phyloP scores from a whole-genome alignment of 257 asterid species.

The Ligustrum vulgare region DNA sequence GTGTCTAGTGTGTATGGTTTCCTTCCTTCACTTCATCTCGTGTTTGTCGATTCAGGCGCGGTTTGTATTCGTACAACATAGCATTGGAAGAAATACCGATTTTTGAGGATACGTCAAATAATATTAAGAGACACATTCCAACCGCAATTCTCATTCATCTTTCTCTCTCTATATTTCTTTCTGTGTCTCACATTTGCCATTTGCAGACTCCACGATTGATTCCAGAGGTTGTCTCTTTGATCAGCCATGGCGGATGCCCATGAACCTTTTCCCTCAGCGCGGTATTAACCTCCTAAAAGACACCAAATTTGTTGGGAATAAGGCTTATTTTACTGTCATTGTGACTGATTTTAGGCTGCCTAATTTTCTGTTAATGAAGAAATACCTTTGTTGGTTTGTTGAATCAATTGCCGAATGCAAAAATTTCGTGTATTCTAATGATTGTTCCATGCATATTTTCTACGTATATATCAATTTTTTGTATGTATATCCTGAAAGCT shows the following conservation, averaged over 20 bases:
- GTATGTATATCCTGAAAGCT: neutral
- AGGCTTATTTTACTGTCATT: neutral
- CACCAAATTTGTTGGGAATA: neutral
- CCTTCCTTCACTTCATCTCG: too few relatives aligned
- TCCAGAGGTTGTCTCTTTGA: conserved; percentile 53
- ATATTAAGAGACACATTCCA: conserved; percentile 22
- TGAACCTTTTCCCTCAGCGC: conserved; percentile 41
- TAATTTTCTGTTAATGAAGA: conserved; percentile 5
- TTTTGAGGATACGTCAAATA: neutral
- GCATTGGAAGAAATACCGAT: neutral
- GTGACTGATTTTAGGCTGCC: neutral
- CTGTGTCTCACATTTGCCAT: conserved; percentile 31
- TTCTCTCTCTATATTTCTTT: neutral
- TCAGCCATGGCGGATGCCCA: conserved; percentile 54
- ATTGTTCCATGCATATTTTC: conserved; percentile 8
- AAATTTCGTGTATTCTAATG: neutral
- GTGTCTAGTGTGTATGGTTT: too few relatives aligned
- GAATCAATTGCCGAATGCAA: neutral
- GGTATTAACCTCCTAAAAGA: conserved; percentile 31
- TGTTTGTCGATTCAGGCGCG: too few relatives aligned
- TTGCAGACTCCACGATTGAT: conserved; percentile 38
- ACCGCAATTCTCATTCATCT: conserved; percentile 39
- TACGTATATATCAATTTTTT: neutral
- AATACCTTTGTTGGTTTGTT: neutral
- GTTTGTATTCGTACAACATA: too few relatives aligned